Evolutionary conservation across 805 yeast species (phyloP), one percentile per base, ranked within the genome.

Genomic region (Candida adriatica): DNA sequence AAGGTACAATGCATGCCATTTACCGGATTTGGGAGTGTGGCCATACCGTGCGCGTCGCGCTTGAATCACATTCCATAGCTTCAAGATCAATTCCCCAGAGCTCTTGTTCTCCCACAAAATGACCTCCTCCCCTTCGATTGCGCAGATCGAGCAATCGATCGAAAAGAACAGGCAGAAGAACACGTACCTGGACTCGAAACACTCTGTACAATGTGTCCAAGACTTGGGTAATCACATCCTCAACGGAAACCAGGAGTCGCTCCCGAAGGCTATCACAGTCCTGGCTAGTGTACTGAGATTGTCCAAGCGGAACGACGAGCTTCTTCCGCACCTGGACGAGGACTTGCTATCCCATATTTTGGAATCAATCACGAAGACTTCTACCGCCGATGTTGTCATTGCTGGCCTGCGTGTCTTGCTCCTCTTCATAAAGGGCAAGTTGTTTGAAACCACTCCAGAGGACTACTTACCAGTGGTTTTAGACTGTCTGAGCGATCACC

Each of bases 261-360:
- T 73, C 6, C 68, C 69, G 13, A 22, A 30, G 6, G 62, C 73
- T 3, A 66, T 75, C 8, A 68, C 69, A 2, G 73, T 74, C 4
- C 52, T 77, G 18, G 70, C 78, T 19, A 71, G 66, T 40, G 56
- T 71, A 17, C 51, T 74, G 26, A 77, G 72, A 26, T 54, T 59
- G 15, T 63, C 68, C 6, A 70, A 73, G 5, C 49, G 51, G 14
- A 53, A 58, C 13, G 55, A 61, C 18, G 58, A 52, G 6, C 57
- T 62, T 37, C 36, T 51, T 15, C 34, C 44, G 8, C 43, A 62
- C 9, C 57, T 69, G 41, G 72, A 68, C 43, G 61, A 58, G 27
- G 39, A 50, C 1, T 49, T 72, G 29, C 61, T 69, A 40, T 43
- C 52, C 26, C 56, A 63, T 8, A 51, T 70, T 19, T 62, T 66